Percentiles rank a stretch among this genome's conserved stretches.
These are phyloP conservation scores for Apiospora marii DNA, from an alignment of 2,329 filamentous ascomycete genomes.

Conservation along the genomic window DNA sequence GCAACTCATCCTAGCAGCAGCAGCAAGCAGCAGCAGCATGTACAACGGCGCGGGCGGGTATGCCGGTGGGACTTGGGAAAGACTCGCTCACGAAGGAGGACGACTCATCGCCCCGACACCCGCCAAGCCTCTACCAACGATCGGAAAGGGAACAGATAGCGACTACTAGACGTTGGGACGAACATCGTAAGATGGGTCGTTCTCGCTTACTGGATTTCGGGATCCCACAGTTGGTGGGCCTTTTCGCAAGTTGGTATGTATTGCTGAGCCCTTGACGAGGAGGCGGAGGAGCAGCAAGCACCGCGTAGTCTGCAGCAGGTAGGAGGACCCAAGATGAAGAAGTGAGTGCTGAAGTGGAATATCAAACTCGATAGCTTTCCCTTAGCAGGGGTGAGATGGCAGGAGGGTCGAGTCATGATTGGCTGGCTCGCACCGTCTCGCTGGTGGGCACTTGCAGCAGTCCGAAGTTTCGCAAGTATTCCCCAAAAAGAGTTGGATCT, in stretches of 20 bases:
- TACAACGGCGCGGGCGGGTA: constrained; percentile 3
- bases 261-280: background rate
- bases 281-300: background rate
- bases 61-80: background rate
- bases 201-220: background rate
- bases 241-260: too few species aligned
- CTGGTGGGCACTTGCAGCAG: constrained; percentile 13
- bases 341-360: background rate
- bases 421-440: background rate
- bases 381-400: background rate
- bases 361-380: constrained; percentile 1
- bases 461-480: constrained; percentile 21
- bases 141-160: background rate
- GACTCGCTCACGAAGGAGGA: background rate
- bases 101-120: background rate
- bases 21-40: background rate
- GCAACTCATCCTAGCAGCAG: background rate
- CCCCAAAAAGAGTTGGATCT: constrained; percentile 14
- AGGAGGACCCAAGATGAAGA: background rate
- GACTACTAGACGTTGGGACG: constrained; percentile 1
- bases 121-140: background rate
- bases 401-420: background rate
- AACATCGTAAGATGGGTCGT: constrained; percentile 12
- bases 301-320: background rate
- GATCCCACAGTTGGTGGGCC: too few species aligned